phyloP scores from a whole-genome alignment of 176 grass and related monocot species.

The Melocanna baccifera region DNA sequence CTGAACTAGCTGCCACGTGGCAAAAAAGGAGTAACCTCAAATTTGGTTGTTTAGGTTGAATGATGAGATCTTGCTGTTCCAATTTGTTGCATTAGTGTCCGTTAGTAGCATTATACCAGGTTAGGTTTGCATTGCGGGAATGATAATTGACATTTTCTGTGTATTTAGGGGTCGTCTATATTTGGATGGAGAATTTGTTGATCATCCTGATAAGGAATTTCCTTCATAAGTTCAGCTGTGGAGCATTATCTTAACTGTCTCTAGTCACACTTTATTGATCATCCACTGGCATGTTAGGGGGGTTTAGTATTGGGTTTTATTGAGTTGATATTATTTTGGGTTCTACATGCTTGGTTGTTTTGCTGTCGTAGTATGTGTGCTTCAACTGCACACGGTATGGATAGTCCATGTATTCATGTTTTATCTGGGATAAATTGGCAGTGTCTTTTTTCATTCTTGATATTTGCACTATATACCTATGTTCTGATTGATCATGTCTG shows the following conservation, averaged over 20 bases:
- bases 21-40: neutral
- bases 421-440: neutral
- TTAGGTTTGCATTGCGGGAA: neutral
- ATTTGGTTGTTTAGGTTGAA: neutral
- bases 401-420: neutral
- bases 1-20: neutral
- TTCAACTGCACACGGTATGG: neutral
- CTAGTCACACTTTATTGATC: neutral
- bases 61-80: neutral
- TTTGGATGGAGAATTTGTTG: neutral
- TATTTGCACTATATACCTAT: neutral
- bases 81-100: neutral
- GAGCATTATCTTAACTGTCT: neutral
- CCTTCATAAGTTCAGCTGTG: neutral
- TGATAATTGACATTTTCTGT: neutral
- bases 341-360: neutral
- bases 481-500: neutral
- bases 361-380: neutral
- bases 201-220: neutral
- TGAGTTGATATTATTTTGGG: neutral
- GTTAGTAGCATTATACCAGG: neutral
- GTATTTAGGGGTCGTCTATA: neutral
- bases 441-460: neutral
- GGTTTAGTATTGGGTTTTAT: neutral
- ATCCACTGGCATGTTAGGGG: neutral